Evolutionary conservation across 2,329 filamentous ascomycete genomes (phyloP), one percentile per base, ranked within the genome.

Genomic region (Curvularia sp.): DNA sequence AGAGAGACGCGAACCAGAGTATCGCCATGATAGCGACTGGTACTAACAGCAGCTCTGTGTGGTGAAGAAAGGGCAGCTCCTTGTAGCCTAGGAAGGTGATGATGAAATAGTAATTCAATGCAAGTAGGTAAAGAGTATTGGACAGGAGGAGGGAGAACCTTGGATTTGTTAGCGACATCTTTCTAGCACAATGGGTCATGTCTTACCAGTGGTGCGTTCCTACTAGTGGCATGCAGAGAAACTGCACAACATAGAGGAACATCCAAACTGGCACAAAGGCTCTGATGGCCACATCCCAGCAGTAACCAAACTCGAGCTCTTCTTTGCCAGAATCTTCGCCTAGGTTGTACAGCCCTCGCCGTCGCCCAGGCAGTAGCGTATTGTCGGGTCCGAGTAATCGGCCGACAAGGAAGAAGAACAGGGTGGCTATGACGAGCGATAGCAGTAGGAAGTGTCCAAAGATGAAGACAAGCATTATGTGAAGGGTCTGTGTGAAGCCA

Each of bases 21-120:
- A 88, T 78, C 1, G 81, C 81, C 47, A 86, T 83, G 1, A 86
- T 79, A n/a, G 86, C 78, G 46, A 88, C 84, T 0, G 87, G 87
- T 12, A 85, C 79, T 30, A 90, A 80, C 13, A 90, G 79, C 3
- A 89, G 81, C 72, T 89, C 86, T 1, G 87, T 89, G 64, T 89
- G 86, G 70, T 87, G 85, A 23, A 89, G 76, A 71, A 89, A 89
- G 0, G 87, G 87, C 15, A 90, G 78, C 23, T 87, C 86, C 67
- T 89, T 89, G 75, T 89, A 90, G 32, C 87, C 87, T 42, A 90
- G 78, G 72, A 90, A 90, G 8, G 85, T 88, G 67, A 89, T 87
- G 64, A 89, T 83, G 69, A 85, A 87, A 75, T 89, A 89, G 76
- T 89, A 89, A 27, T 82, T 82, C 50, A 88, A 77, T 0, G 87